phyloP scores from a whole-genome alignment of 495 filamentous ascomycete species.

The Pyronema domesticum region DNA sequence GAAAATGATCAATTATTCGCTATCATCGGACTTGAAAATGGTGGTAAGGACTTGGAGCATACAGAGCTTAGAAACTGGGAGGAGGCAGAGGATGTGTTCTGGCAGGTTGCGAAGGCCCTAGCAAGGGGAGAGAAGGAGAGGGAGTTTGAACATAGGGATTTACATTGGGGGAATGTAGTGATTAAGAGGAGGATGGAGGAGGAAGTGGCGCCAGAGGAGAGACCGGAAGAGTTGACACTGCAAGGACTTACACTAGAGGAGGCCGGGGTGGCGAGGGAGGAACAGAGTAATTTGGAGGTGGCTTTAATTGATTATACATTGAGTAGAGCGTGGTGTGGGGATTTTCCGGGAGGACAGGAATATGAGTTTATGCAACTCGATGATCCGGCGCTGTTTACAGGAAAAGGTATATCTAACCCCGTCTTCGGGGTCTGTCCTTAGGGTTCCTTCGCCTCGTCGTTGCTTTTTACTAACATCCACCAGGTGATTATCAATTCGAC shows the following conservation, averaged over 20 bases:
- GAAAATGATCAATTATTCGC: constrained; percentile 16
- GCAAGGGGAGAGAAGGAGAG: constrained; percentile 13
- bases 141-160: constrained; percentile 23
- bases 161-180: constrained; percentile 24
- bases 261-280: not conserved
- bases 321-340: constrained; percentile 15
- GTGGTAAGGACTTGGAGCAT: constrained; percentile 21
- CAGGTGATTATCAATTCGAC: constrained; percentile 24
- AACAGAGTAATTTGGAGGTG: constrained; percentile 11
- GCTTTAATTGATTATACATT: constrained; percentile 24
- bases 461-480: not conserved
- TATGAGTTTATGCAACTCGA: constrained; percentile 19
- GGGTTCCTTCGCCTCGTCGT: not conserved
- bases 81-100: constrained; percentile 21
- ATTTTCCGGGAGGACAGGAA: not conserved
- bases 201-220: not conserved
- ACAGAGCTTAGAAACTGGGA: constrained; percentile 17
- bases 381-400: constrained; percentile 22
- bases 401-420: constrained; percentile 10
- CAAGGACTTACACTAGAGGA: constrained; percentile 4
- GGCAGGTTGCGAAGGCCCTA: constrained; percentile 20
- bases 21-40: constrained; percentile 21
- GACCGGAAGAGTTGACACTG: constrained; percentile 2
- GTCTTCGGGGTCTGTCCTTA: too few species aligned
- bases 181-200: constrained; percentile 7